Evolutionary conservation across 1,284 basidiomycete species (phyloP).

Genomic region (Bondarzewia mesenterica): DNA sequence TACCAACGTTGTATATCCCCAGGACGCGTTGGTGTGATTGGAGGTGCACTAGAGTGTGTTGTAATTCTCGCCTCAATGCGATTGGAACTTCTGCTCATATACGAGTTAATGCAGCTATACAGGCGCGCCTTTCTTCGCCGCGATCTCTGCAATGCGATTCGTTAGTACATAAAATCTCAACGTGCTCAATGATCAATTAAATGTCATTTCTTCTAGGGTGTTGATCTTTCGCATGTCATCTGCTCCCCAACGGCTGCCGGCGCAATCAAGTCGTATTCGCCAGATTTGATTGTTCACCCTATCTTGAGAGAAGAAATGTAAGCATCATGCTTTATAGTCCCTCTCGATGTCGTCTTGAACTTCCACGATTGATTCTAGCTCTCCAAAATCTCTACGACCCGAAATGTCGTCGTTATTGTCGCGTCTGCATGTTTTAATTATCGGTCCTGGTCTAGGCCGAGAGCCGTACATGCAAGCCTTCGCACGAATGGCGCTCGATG

Average conservation of each 20-base stretch:
- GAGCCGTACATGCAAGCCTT: conserved; percentile 85
- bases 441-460: conserved; percentile 90
- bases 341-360: background rate
- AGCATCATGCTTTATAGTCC: conserved; percentile 5
- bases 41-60: conserved; percentile 83
- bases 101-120: conserved; percentile 56
- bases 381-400: conserved; percentile 38
- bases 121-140: conserved; percentile 92
- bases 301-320: conserved; percentile 60
- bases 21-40: conserved; percentile 89
- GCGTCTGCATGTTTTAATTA: conserved; percentile 85
- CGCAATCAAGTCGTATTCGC: conserved; percentile 93
- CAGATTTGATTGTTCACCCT: conserved; percentile 94
- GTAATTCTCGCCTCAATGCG: background rate
- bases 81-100: background rate
- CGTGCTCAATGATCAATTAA: background rate
- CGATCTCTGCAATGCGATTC: conserved; percentile 80
- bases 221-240: conserved; percentile 93
- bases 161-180: conserved; percentile 30
- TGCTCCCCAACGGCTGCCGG: conserved; percentile 86
- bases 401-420: conserved; percentile 68
- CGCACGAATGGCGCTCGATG: conserved; percentile 48
- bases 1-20: conserved; percentile 1
- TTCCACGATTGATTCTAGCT: conserved; percentile 20
- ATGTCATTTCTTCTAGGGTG: conserved; percentile 67